Percentiles rank a stretch among this genome's conserved stretches.
Evolutionary conservation across 805 yeast species (phyloP).

Genomic region (Suhomyces xylopsoci): DNA sequence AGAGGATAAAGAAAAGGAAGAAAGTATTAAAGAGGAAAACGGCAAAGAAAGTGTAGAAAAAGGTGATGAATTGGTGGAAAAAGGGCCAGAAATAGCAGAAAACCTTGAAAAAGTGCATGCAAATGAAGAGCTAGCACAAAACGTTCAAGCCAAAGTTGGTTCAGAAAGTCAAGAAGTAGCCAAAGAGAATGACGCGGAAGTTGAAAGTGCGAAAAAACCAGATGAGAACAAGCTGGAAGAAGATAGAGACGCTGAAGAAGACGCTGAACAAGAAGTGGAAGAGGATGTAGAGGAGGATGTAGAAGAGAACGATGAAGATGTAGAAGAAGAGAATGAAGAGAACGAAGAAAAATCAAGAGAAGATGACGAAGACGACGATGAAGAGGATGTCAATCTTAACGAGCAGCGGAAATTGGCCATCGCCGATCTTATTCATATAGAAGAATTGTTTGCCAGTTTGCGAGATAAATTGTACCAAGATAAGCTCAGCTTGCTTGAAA

Average conservation of each 20-base stretch:
- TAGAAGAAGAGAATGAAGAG: conserved; percentile 3
- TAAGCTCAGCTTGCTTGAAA: conserved; percentile 69
- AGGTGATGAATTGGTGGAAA: conserved; percentile 31
- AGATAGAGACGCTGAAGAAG: conserved; percentile 29
- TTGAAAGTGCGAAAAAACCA: background rate
- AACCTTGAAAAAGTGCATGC: background rate
- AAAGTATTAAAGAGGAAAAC: conserved; percentile 4
- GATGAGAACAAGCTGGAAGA: background rate
- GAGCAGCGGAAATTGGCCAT: conserved; percentile 61
- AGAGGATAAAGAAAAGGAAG: background rate
- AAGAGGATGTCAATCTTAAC: conserved; percentile 21
- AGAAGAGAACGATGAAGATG: conserved; percentile 9
- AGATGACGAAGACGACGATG: conserved; percentile 8
- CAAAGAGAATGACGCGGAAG: conserved; percentile 17
- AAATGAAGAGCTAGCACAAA: background rate
- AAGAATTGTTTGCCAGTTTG: conserved; percentile 78
- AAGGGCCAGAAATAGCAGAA: conserved; percentile 41
- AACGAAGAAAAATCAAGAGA: conserved; percentile 4
- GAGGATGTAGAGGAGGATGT: conserved; percentile 11
- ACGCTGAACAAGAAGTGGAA: conserved; percentile 14
- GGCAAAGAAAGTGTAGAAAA: conserved; percentile 3
- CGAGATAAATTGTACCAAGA: conserved; percentile 85
- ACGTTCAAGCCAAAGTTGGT: background rate
- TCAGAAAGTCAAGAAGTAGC: conserved; percentile 15
- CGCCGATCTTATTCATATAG: conserved; percentile 72